Conservation (phyloP, 768 basidiomycete species). For the Pholiota molesta region DNA sequence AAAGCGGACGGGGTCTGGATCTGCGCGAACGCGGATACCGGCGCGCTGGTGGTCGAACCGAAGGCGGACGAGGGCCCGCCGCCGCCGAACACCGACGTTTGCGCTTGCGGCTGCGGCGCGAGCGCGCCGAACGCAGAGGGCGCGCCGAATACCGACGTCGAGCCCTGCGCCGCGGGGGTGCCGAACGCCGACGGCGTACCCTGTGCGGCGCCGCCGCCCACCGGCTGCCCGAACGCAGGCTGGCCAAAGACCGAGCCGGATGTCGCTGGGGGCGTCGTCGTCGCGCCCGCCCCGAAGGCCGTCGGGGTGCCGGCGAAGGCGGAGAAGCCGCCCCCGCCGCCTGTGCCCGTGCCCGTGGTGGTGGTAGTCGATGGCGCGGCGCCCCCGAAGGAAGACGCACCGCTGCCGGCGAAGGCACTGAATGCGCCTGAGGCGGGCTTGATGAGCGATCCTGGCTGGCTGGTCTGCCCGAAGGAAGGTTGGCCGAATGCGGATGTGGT, state of each 20-base stretch:
- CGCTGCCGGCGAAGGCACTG: conserved; percentile 37
- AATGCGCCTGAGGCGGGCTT: conserved; percentile 59
- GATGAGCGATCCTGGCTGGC: conserved; percentile 38
- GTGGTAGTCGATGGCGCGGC: conserved; percentile 11
- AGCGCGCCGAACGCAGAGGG: not conserved
- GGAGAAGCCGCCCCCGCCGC: conserved; percentile 46
- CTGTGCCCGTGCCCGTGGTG: conserved; percentile 2
- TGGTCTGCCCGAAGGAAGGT: conserved; percentile 29
- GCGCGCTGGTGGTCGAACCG: not conserved
- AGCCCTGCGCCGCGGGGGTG: not conserved
- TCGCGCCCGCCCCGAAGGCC: conserved; percentile 39
- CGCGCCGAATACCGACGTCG: not conserved
- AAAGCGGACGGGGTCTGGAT: not conserved
- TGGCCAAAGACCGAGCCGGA: conserved; percentile 30
- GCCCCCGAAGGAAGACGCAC: conserved; percentile 35
- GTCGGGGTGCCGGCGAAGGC: conserved; percentile 53
- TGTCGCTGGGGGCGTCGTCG: conserved; percentile 23
- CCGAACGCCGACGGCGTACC: conserved; percentile 19
- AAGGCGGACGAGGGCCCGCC: not conserved
- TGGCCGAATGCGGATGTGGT: conserved; percentile 26
- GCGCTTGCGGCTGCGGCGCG: not conserved
- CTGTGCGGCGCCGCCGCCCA: conserved; percentile 2
- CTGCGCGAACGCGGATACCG: conserved; percentile 3
- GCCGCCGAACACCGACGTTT: conserved; percentile 14
- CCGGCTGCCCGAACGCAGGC: conserved; percentile 24